Base-by-base conservation (phyloP, 2,329 filamentous ascomycete species). In the Bisporella sp. region DNA sequence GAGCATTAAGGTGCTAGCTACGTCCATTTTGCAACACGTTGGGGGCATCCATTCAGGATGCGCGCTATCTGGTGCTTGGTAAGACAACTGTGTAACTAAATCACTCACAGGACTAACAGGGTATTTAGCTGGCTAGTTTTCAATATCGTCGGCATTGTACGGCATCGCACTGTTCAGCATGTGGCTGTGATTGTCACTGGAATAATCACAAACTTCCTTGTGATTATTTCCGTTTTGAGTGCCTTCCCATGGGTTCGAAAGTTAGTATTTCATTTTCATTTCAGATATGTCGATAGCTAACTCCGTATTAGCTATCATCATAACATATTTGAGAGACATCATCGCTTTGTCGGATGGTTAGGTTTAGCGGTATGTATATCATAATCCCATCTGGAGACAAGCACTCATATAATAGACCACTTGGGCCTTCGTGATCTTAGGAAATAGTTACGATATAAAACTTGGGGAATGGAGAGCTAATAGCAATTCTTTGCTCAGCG, bases 281-380 rank as follows among this genome's bases (percentile, higher is more conserved):
- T 48, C 33, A 8, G n/a, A 39, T 41, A 31, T 46, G 3, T 39
- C n/a, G 35, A 37, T 44, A 46, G 46, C 52, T 60, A n/a, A 60
- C 40, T 41, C n/a, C 5, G 40, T 6, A 28, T 44, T 54, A 70
- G 67, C 54, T 61, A 66, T 50, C 66, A 71, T 54, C 69, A 71
- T 55, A 71, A 72, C 52, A 59, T 66, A 5, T 72, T 71, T 47
- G 69, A 72, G 54, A 62, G 61, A 9, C 67, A 70, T 47, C 69
- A 72, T 52, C 68, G 69, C 21, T 71, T 72, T 50, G 67, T 70
- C 29, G 69, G 69, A 28, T 71, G 69, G 69, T 50, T 70, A 4
- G 69, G 69, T 33, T 56, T 71, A 32, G 67, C 65, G 8, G 67
- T 66, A 64, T 28, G 61, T 60, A 12, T 41, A 45, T 11, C 12